Conservation (phyloP, 768 basidiomycete species). For the Auriscalpium orientale region DNA sequence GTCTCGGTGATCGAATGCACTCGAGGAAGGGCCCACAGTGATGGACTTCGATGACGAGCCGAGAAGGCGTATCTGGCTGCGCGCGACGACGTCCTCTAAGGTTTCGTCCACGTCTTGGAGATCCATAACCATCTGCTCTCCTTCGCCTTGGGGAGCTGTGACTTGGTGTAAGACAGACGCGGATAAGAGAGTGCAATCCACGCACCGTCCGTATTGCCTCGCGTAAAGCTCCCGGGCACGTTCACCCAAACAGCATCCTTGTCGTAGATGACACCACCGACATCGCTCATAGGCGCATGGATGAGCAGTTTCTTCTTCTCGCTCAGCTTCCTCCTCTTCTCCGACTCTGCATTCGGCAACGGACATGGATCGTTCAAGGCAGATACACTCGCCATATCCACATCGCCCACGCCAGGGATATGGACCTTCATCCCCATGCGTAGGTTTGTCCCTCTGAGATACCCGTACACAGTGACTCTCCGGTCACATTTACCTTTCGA, state of each 20-base stretch:
- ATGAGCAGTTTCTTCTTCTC: slow-evolving; percentile 90
- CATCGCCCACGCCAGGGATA: slow-evolving; percentile 90
- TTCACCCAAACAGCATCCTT: slow-evolving; percentile 99
- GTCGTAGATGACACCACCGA: slow-evolving; percentile 94
- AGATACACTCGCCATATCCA: slow-evolving; percentile 66
- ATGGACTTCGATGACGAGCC: slow-evolving; percentile 74
- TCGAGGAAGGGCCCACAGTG: slow-evolving; percentile 29
- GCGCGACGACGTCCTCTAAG: slow-evolving; percentile 75
- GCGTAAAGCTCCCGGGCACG: slow-evolving; percentile 89
- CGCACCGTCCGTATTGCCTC: slow-evolving; percentile 61
- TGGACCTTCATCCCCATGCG: slow-evolving; percentile 75
- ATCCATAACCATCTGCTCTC: slow-evolving; percentile 96
- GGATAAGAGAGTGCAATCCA: not conserved
- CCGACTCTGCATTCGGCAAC: slow-evolving; percentile 82
- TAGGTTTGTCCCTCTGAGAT: slow-evolving; percentile 84
- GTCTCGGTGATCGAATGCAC: slow-evolving; percentile 7
- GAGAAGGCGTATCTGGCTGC: slow-evolving; percentile 77
- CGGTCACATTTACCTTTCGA: slow-evolving; percentile 87
- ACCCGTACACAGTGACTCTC: slow-evolving; percentile 91
- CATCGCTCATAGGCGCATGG: slow-evolving; percentile 98
- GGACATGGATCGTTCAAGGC: slow-evolving; percentile 93
- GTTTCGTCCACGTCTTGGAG: slow-evolving; percentile 81
- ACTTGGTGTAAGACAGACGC: slow-evolving; percentile 1
- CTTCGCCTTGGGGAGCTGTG: slow-evolving; percentile 79
- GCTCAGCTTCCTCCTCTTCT: slow-evolving; percentile 85